Conservation (phyloP, 129 eudicot species). For the Glebionis coronaria region DNA sequence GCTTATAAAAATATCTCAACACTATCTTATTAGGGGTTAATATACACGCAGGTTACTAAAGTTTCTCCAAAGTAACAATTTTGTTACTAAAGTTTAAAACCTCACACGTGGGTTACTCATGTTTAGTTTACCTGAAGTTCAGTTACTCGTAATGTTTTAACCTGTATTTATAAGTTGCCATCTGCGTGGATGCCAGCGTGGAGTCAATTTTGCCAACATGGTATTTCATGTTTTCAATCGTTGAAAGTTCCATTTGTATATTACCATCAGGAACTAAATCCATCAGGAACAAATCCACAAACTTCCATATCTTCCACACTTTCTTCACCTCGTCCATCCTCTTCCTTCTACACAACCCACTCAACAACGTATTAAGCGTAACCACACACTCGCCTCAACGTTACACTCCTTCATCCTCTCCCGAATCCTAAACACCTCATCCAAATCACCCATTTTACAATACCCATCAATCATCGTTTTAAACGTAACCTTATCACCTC, state of each 20-base stretch:
- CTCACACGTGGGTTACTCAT: no score
- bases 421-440: constrained; percentile 31
- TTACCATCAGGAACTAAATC: constrained; percentile 24
- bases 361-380: constrained; percentile 27
- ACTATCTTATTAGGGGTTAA: no score
- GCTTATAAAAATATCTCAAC: no score
- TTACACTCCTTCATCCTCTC: constrained; percentile 25
- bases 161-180: no score
- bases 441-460: constrained; percentile 31
- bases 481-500: constrained; percentile 22
- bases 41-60: no score
- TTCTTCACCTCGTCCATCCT: constrained; percentile 27
- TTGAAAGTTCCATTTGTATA: constrained; percentile 16
- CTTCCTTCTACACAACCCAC: constrained; percentile 30
- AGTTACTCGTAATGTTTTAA: no score
- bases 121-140: no score
- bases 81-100: no score
- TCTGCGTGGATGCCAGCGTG: no score
- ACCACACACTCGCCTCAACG: constrained; percentile 26
- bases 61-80: no score
- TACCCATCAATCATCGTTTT: constrained; percentile 35
- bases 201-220: no score
- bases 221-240: constrained; percentile 27
- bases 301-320: constrained; percentile 27
- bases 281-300: constrained; percentile 28